Evolutionary conservation across 2,329 filamentous ascomycete genomes (phyloP).

Genomic region (Aspergillus fumigatus): DNA sequence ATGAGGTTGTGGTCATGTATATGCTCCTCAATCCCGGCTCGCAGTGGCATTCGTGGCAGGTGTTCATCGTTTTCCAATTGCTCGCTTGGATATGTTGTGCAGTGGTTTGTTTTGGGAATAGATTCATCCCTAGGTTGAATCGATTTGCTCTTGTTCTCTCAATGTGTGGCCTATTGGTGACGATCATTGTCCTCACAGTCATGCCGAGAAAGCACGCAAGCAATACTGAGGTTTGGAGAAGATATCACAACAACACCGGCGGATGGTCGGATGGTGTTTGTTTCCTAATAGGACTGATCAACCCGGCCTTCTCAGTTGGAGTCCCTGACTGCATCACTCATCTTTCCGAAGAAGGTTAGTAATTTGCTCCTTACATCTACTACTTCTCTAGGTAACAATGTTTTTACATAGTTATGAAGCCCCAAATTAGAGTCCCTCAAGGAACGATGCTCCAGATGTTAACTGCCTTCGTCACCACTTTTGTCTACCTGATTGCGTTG

Average conservation of each 20-base stretch:
- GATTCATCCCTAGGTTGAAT: conserved; percentile 45
- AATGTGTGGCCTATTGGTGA: conserved; percentile 44
- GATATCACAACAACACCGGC: conserved; percentile 26
- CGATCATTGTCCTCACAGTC: conserved; percentile 44
- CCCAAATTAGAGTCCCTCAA: conserved; percentile 38
- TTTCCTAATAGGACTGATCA: conserved; percentile 58
- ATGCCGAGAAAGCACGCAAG: conserved; percentile 42
- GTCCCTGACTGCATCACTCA: conserved; percentile 61
- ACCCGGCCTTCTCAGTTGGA: conserved; percentile 63
- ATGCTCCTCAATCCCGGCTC: conserved; percentile 19
- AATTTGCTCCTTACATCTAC: background rate
- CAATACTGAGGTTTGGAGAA: conserved; percentile 23
- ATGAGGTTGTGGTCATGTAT: conserved; percentile 30
- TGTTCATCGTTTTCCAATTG: conserved; percentile 37
- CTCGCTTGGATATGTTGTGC: conserved; percentile 49
- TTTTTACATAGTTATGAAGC: conserved; percentile 18
- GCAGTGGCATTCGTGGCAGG: conserved; percentile 27
- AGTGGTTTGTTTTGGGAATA: conserved; percentile 52
- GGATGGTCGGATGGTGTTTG: conserved; percentile 30
- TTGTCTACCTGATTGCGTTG: conserved; percentile 47
- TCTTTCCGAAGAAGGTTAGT: conserved; percentile 52
- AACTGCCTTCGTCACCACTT: conserved; percentile 39
- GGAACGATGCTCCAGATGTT: conserved; percentile 44
- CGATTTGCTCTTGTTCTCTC: conserved; percentile 52
- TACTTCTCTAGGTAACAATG: background rate